Evolutionary conservation across 495 filamentous ascomycete species (phyloP).

Genomic region (Hyaloscypha finlandica): DNA sequence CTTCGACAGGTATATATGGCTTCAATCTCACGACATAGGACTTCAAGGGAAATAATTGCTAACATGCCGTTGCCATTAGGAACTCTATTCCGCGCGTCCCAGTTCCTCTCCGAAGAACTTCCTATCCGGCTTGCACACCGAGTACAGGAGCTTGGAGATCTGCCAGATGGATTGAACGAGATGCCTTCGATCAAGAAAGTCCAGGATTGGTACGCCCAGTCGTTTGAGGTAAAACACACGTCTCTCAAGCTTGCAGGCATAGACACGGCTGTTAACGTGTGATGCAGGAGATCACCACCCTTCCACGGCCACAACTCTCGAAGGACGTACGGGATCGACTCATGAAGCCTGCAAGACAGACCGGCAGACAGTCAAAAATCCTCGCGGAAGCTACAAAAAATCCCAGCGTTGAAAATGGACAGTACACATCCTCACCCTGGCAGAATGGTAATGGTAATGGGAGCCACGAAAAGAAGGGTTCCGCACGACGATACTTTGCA

Average conservation of each 20-base stretch:
- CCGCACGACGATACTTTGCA: conserved; percentile 79
- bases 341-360: conserved; percentile 66
- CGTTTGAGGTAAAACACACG: conserved; percentile 78
- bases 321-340: conserved; percentile 79
- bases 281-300: conserved; percentile 80
- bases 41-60: neutral
- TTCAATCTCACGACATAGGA: conserved; percentile 10
- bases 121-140: conserved; percentile 95
- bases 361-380: conserved; percentile 61
- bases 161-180: conserved; percentile 97
- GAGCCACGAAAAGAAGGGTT: conserved; percentile 54
- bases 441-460: conserved; percentile 45
- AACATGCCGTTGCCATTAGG: conserved; percentile 48
- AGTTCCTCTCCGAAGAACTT: conserved; percentile 97
- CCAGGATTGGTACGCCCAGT: conserved; percentile 98
- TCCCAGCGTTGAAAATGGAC: conserved; percentile 83
- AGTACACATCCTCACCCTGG: conserved; percentile 76
- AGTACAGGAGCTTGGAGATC: conserved; percentile 85
- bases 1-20: conserved; percentile 70
- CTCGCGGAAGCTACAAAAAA: conserved; percentile 84
- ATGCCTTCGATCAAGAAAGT: conserved; percentile 97
- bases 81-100: conserved; percentile 94
- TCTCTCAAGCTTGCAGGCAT: neutral
- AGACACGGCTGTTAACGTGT: conserved; percentile 37
- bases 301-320: conserved; percentile 74